Conservation (phyloP, 441 rosid genomes). For the Capsella rubella region DNA sequence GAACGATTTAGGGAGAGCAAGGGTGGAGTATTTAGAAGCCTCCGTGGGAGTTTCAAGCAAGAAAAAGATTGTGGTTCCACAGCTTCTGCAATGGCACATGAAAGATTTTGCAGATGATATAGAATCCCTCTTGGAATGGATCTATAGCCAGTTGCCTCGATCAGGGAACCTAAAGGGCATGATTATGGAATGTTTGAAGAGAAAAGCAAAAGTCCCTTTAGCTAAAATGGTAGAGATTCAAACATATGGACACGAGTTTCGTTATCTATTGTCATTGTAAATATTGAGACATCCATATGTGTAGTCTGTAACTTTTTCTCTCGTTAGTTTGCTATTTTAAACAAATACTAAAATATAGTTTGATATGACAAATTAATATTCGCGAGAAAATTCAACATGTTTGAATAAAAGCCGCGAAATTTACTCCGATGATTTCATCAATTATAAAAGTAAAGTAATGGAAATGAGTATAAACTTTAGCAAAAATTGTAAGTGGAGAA, state of each 20-base stretch:
- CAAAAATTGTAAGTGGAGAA: slow-evolving; percentile 39
- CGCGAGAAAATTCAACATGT: not conserved
- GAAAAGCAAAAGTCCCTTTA: slow-evolving; percentile 55
- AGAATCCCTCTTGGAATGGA: slow-evolving; percentile 88
- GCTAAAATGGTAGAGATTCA: slow-evolving; percentile 72
- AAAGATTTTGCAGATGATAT: slow-evolving; percentile 87
- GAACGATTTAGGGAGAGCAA: slow-evolving; percentile 76
- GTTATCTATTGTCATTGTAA: slow-evolving; percentile 68
- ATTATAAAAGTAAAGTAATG: not conserved
- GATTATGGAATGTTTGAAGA: slow-evolving; percentile 77
- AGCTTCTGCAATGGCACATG: slow-evolving; percentile 90
- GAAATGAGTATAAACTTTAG: slow-evolving; percentile 22
- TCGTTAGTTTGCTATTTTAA: not conserved
- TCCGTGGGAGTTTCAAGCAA: slow-evolving; percentile 79
- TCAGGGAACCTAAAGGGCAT: slow-evolving; percentile 64
- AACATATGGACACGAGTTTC: slow-evolving; percentile 78
- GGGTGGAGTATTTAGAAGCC: slow-evolving; percentile 81
- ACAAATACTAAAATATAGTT: not conserved
- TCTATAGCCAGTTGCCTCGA: slow-evolving; percentile 80
- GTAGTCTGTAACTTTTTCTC: not conserved
- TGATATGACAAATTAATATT: not conserved
- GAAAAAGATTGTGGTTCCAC: slow-evolving; percentile 80
- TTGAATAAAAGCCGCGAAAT: not conserved
- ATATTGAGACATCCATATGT: not conserved
- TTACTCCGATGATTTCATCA: slow-evolving; percentile 12